A percentile compares a stretch with the other conserved stretches of the same genome.
phyloP scores from a whole-genome alignment of 2,329 filamentous ascomycete species.

The Blastomyces gilchristii region DNA sequence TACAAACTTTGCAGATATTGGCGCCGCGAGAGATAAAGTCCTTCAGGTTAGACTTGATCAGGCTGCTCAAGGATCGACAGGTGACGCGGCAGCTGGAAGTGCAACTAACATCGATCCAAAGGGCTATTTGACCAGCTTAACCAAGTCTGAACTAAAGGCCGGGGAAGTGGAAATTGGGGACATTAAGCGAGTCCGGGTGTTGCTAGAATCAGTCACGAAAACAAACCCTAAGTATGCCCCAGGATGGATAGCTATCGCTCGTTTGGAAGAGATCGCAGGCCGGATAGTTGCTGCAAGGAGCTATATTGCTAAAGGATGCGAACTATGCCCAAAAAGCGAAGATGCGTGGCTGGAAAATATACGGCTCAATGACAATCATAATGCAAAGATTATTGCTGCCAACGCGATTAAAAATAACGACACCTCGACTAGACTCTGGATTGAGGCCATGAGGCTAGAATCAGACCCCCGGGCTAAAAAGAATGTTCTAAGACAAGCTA shows the following conservation, averaged over 20 bases:
- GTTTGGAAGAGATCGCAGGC: slow-evolving; percentile 84
- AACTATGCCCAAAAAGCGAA: slow-evolving; percentile 85
- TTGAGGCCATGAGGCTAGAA: slow-evolving; percentile 90
- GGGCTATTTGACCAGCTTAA: slow-evolving; percentile 87
- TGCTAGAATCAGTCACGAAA: slow-evolving; percentile 94
- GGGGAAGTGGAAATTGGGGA: slow-evolving; percentile 81
- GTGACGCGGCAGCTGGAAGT: slow-evolving; percentile 62
- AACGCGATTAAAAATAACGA: slow-evolving; percentile 88
- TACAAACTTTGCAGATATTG: slow-evolving; percentile 97
- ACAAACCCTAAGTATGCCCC: slow-evolving; percentile 92
- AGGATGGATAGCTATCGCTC: slow-evolving; percentile 89
- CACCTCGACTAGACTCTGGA: slow-evolving; percentile 79
- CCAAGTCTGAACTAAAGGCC: slow-evolving; percentile 68
- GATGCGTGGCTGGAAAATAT: slow-evolving; percentile 97
- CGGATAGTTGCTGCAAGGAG: slow-evolving; percentile 83
- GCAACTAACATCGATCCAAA: slow-evolving; percentile 88
- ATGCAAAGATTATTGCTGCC: slow-evolving; percentile 90
- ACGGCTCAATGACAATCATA: slow-evolving; percentile 78
- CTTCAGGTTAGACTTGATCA: slow-evolving; percentile 89
- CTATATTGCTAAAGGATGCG: slow-evolving; percentile 77
- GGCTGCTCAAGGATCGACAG: slow-evolving; percentile 62
- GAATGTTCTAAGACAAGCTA: slow-evolving; percentile 78
- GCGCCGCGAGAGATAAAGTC: slow-evolving; percentile 90
- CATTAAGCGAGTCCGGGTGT: slow-evolving; percentile 81
- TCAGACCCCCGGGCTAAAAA: slow-evolving; percentile 75